Evolutionary conservation across 805 yeast species (phyloP), one percentile per base, ranked within the genome.

Genomic region (Candida taoyuanica): DNA sequence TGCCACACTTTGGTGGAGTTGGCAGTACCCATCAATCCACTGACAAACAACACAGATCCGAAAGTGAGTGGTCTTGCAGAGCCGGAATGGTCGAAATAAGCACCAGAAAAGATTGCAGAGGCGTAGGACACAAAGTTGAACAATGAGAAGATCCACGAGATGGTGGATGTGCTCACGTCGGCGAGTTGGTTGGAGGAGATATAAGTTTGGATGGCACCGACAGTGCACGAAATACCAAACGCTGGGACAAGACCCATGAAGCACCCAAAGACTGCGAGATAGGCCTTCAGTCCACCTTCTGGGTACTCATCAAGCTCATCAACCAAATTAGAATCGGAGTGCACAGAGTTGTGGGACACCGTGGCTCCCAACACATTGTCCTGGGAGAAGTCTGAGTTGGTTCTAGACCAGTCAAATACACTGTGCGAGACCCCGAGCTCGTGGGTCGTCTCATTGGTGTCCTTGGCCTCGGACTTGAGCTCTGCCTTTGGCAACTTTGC

Each of bases 111-210:
- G 14, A 77, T 63, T 5, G 78, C 75, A 18, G 73, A 64, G n/a
- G 71, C 57, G 46, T 73, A 76, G 9, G 77, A 65, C 27, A 78
- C 55, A 9, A 75, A 67, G 40, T 74, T 59, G 56, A 71, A 78
- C 28, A 81, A 61, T 12, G 87, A 79, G 49, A 81, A 81, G 39
- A 81, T 74, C 86, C 86, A 78, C 1, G 85, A 71, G 2, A 76
- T 66, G 0, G 74, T 64, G 1, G 82, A 68, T 0, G 76, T 65
- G 7, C 72, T 59, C 1, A 68, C 67, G 23, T 64, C 47, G 1
- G 64, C 67, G 49, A 81, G 59, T 57, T 81, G 88, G 59, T 81
- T 55, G 33, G 51, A 44, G 1, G 67, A 67, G 7, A 81, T 70
- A 48, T 80, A 78, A 0, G 82, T 71, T 59, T 81, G 81, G 30